Base-by-base conservation (phyloP, 768 basidiomycete species). In the Lentinula detonsa region DNA sequence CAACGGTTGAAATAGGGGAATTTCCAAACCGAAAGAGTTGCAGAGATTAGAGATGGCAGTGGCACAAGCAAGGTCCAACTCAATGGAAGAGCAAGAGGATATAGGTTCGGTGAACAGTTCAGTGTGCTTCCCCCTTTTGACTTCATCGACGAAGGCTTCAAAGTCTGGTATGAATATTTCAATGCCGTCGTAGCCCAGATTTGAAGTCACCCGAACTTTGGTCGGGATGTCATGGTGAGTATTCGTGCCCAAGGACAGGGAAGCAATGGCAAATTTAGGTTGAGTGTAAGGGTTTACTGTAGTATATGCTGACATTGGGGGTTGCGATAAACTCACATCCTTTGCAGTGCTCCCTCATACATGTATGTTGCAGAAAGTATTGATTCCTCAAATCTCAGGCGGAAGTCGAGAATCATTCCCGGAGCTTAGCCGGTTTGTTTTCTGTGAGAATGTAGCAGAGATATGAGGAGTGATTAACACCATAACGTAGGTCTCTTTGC, bases 1-100 rank as follows among this genome's bases (percentile, higher is more conserved):
- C 18, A 75, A 65, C 13, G 76, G 76, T 62, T 77, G 76, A 37
- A 74, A 66, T 61, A 74, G 67, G 35, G 68, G 70, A 57, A 76
- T 68, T 13, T 60, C 55, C 57, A 77, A 57, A 28, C 63, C 60
- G 8, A 66, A 58, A 1, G 63, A 64, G 11, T 60, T 57, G 61
- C 70, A 70, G 34, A 70, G 62, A 13, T 34, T 23, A 35, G 63
- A 58, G n/a, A 70, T 62, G 9, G 65, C 70, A 15, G 50, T 49
- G 1, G 75, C 74, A 35, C 69, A 70, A 15, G 52, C 63, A 5
- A 65, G 61, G 56, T 70, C 66, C 11, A 70, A 57, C 8, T 72
- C 74, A n/a, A 34, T 50, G 23, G 34, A n/a, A 21, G 67, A 61
- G 23, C 64, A 49, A 6, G 57, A 23, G 35, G 66, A 57, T 34